Base-by-base conservation (phyloP, 1,284 basidiomycete genomes). In the Boletus semigastroideus region DNA sequence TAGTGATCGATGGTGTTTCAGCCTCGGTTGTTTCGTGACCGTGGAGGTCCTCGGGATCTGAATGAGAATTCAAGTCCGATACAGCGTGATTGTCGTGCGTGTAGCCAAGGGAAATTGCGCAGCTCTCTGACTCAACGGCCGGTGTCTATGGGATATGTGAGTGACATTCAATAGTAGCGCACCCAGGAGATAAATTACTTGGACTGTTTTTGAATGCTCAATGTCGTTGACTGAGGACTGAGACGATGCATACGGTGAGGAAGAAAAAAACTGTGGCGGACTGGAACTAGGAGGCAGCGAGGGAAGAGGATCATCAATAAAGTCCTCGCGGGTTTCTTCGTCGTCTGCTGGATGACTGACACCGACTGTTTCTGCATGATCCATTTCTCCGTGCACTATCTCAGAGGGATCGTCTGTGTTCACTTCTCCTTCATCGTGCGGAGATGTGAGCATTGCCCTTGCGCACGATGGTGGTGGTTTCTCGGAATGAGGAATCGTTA, bases 221-320 rank as follows among this genome's bases (percentile, higher is more conserved):
- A 14, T 3, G 5, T 43, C 54, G 14, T 37, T 20, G 2, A 25
- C n/a, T 2, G 73, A 75, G 16, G 71, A 69, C 46, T 72, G 73
- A 37, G 78, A 76, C 5, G 72, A 73, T 37, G 62, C 59, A 12
- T 60, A 59, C n/a, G 75, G 72, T 4, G 79, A 77, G 16, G 79
- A 80, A 31, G 76, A 74, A 54, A 81, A 78, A 17, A 78, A 30
- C 13, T 60, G 61, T 4, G 61, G 60, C 19, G 78, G 79, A 53
- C 79, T 82, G 3, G 81, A 84, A 45, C 72, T 76, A 27, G 74
- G 76, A 17, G 74, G 74, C 3, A 75, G 73, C 37, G 75, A 75
- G 30, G 72, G 70, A 0, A 31, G 47, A 20, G 50, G 20, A 12
- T 58, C 43, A 0, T 54, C 55, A 46, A 52, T 49, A 3, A 47